Conservation (phyloP, 164 flowering plant species). For the Platanus orientalis region DNA sequence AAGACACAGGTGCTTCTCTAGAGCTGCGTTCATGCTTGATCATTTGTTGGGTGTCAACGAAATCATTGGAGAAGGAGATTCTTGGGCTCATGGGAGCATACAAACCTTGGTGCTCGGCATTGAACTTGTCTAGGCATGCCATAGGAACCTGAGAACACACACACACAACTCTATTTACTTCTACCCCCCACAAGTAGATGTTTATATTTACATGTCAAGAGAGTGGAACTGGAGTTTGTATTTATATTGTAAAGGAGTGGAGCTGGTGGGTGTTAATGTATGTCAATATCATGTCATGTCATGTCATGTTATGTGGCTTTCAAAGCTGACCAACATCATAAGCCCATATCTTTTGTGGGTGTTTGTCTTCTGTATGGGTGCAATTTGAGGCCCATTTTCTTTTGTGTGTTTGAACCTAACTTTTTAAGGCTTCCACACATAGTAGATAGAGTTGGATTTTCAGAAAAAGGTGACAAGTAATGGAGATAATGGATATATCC, state of each 20-base stretch:
- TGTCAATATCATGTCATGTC: background rate
- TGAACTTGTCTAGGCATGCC: constrained; percentile 77
- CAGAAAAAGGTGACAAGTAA: too few species aligned
- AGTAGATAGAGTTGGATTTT: too few species aligned
- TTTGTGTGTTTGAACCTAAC: too few species aligned
- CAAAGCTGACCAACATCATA: constrained; percentile 4
- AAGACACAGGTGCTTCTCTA: constrained; percentile 53
- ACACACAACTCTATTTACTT: constrained; percentile 8
- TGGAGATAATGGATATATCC: too few species aligned
- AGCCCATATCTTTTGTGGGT: too few species aligned
- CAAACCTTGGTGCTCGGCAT: constrained; percentile 47
- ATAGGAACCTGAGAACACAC: constrained; percentile 23
- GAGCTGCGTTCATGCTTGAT: constrained; percentile 38
- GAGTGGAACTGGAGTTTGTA: background rate
- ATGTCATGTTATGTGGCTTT: background rate
- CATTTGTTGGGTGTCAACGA: constrained; percentile 42
- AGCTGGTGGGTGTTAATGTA: constrained; percentile 1
- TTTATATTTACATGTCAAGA: constrained; percentile 28
- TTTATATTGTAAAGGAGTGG: background rate
- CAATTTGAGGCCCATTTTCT: too few species aligned
- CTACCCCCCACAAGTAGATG: constrained; percentile 15
- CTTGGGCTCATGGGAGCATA: constrained; percentile 55
- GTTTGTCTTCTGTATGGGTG: too few species aligned
- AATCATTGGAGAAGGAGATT: constrained; percentile 83
- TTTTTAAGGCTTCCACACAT: too few species aligned